Conservation (phyloP, 1,284 basidiomycete species). For the Heterobasidion irregulare region DNA sequence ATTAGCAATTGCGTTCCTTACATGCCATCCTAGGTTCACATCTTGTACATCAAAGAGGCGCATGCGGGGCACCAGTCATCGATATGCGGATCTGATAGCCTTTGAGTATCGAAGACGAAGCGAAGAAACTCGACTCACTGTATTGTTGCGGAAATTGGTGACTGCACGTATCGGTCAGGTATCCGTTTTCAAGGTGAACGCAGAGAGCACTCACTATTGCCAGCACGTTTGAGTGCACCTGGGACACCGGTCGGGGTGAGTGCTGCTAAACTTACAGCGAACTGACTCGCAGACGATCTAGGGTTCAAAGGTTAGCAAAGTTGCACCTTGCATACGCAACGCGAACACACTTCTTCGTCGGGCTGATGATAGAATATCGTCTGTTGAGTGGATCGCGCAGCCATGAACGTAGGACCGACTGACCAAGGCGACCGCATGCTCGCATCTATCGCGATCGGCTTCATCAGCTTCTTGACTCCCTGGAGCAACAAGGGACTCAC, state of each 20-base stretch:
- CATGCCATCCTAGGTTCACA: neutral
- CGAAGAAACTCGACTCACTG: slow-evolving; percentile 24
- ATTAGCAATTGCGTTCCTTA: too few relatives aligned
- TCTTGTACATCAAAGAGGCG: neutral
- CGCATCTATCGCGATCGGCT: slow-evolving; percentile 35
- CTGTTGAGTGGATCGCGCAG: slow-evolving; percentile 4
- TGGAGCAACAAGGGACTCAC: neutral
- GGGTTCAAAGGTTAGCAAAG: slow-evolving; percentile 2
- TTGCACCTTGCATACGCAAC: neutral
- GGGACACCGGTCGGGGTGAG: slow-evolving; percentile 46
- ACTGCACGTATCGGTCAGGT: slow-evolving; percentile 22
- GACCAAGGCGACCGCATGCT: slow-evolving; percentile 49
- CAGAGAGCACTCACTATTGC: slow-evolving; percentile 51
- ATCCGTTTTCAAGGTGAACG: neutral
- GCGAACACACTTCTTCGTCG: slow-evolving; percentile 49
- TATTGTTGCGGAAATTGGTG: slow-evolving; percentile 65
- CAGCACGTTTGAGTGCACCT: slow-evolving; percentile 51
- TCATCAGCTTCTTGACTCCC: neutral
- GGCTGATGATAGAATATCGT: slow-evolving; percentile 29
- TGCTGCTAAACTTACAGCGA: slow-evolving; percentile 59
- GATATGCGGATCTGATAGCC: slow-evolving; percentile 33
- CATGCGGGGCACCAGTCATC: slow-evolving; percentile 32
- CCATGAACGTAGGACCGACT: slow-evolving; percentile 15
- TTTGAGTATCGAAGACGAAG: slow-evolving; percentile 7
- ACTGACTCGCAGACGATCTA: slow-evolving; percentile 57